These are phyloP conservation scores for Monilinia laxa DNA, from an alignment of 2,329 filamentous ascomycete species.

Conservation along the genomic window DNA sequence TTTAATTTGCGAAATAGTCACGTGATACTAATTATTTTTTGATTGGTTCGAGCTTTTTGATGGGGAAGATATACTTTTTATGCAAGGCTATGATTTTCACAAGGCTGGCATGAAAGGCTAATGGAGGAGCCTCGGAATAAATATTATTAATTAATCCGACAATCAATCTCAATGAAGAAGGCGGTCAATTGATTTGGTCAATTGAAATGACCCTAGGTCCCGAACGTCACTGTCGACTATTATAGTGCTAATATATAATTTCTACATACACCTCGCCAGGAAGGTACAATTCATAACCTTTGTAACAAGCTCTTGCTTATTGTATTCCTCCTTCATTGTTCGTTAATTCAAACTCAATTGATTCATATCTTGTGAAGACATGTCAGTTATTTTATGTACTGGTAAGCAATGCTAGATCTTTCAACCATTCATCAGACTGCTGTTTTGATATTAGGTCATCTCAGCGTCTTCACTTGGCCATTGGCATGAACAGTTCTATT, in stretches of 20 bases:
- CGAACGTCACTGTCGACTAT: not conserved
- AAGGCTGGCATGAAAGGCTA: not conserved
- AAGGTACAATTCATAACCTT: not conserved
- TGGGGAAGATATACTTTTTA: not conserved
- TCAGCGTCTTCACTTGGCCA: too few species aligned
- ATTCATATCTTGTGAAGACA: constrained; percentile 4
- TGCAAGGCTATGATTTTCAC: not conserved
- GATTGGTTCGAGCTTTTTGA: not conserved
- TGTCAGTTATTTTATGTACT: constrained; percentile 19
- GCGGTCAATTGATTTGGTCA: not conserved
- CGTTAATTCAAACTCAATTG: not conserved
- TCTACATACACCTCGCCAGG: not conserved
- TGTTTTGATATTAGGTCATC: not conserved
- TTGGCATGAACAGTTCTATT: not conserved
- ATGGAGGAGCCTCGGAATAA: not conserved
- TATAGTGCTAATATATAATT: not conserved
- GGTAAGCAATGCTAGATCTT: constrained; percentile 2
- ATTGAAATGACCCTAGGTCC: not conserved
- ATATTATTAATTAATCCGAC: not conserved
- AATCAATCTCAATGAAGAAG: not conserved
- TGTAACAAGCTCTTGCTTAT: not conserved
- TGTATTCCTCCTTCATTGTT: not conserved
- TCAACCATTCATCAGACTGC: not conserved
- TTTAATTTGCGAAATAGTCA: not conserved
- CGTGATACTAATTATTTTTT: not conserved